Percentiles rank a stretch among this genome's conserved stretches.
Conservation (phyloP, 495 filamentous ascomycete species). For the Neurospora cerealis region DNA sequence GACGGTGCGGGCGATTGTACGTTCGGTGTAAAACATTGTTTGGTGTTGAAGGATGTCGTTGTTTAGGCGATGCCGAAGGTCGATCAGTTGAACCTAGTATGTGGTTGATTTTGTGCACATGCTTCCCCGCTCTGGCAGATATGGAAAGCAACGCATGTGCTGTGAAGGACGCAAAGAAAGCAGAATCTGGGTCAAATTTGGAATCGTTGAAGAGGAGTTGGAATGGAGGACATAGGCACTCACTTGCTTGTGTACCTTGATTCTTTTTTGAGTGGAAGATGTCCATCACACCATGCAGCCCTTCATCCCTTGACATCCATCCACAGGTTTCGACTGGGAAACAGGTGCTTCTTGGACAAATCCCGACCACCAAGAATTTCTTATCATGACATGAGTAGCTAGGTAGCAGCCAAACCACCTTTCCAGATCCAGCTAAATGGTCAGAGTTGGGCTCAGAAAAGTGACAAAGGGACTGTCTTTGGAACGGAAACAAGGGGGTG, state of each 20-base stretch:
- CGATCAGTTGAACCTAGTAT: neutral
- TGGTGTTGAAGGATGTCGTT: neutral
- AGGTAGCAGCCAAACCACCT: neutral
- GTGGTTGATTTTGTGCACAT: neutral
- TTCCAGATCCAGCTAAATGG: neutral
- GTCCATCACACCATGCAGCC: neutral
- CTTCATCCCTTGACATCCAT: neutral
- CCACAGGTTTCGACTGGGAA: neutral
- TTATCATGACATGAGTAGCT: neutral
- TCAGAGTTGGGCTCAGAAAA: neutral
- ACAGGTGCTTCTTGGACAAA: neutral
- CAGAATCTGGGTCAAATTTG: neutral
- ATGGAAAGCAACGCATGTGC: neutral
- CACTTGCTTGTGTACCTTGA: neutral
- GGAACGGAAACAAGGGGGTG: neutral
- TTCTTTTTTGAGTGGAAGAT: neutral
- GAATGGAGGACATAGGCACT: neutral
- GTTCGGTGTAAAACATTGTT: neutral
- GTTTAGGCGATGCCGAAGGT: neutral
- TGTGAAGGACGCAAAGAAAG: neutral
- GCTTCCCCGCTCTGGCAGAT: neutral
- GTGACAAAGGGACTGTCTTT: neutral
- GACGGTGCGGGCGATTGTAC: slow-evolving; percentile 25
- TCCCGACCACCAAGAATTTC: neutral
- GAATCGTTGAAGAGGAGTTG: neutral